Evolutionary conservation across 768 basidiomycete genomes (phyloP), one percentile per base, ranked within the genome.

Genomic region (Lentinula boryana): DNA sequence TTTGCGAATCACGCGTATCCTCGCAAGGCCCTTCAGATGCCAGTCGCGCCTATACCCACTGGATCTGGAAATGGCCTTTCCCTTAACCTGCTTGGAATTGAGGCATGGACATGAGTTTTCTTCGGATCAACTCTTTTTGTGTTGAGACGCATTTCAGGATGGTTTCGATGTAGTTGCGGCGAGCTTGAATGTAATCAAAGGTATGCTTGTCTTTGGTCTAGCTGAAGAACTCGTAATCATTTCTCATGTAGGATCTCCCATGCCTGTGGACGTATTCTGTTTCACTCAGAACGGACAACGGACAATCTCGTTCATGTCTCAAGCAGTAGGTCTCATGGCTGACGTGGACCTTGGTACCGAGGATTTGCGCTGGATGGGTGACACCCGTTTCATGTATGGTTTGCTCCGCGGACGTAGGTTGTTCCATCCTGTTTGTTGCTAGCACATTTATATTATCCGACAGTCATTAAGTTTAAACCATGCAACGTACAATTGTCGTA

Each of bases 291-390:
- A 78, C 9, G 81, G 78, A 53, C 86, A 81, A 63, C 78, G 81
- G 6, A 78, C 76, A 2, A 78, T 90, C 67, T 91, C 90, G 13
- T 95, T 91, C 76, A 86, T 95, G 84, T 85, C 89, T 0, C 91
- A 93, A 74, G 81, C 87, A 2, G 68, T 91, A 21, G 93, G 93
- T 2, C 77, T 95, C 35, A 89, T 93, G 84, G 91, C 93, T 2
- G 91, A 95, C 63, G 62, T 93, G 43, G 93, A 94, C 72, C 73
- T 91, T 49, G 88, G 88, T 59, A 95, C 93, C 1, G 93, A 95
- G 62, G 75, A 91, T 66, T 72, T 95, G 44, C 83, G 92, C 8
- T 94, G 89, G 87, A 87, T 95, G 86, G 93, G 93, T 9, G 88
- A 88, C 67, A 75, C 80, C 12, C 86, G 93, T 8, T 95, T 95